phyloP scores from a whole-genome alignment of 805 yeast species.

The Saccharomyces mikatae region DNA sequence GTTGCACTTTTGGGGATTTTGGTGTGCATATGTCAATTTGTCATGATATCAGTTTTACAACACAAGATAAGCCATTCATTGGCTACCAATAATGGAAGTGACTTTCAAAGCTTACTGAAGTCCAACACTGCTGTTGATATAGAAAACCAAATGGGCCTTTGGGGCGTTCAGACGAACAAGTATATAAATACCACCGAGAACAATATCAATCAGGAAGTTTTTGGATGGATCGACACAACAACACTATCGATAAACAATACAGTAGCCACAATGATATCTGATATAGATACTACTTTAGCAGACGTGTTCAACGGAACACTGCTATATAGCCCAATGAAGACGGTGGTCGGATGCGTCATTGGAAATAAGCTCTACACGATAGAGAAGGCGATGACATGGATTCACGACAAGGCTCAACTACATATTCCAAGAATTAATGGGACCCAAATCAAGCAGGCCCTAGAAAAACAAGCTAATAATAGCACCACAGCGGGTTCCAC shows the following conservation, averaged over 20 bases:
- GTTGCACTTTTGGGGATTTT: constrained; percentile 52
- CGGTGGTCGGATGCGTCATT: constrained; percentile 71
- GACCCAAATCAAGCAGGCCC: constrained; percentile 21
- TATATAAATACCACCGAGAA: constrained; percentile 43
- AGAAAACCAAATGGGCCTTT: constrained; percentile 31
- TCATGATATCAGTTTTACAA: constrained; percentile 32
- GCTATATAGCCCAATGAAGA: constrained; percentile 51
- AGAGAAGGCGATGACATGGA: constrained; percentile 73
- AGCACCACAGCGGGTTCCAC: constrained; percentile 2
- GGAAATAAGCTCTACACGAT: constrained; percentile 61
- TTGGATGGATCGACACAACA: constrained; percentile 57
- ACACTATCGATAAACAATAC: constrained; percentile 55
- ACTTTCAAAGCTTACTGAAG: background rate
- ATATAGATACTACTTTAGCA: constrained; percentile 51
- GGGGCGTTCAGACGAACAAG: constrained; percentile 52
- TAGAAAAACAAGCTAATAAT: constrained; percentile 9
- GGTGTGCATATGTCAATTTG: constrained; percentile 46
- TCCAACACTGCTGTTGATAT: constrained; percentile 13
- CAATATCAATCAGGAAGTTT: constrained; percentile 51
- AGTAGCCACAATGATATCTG: constrained; percentile 44
- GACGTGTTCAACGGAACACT: constrained; percentile 62
- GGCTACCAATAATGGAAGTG: background rate
- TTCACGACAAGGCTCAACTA: constrained; percentile 53
- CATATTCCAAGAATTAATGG: constrained; percentile 45
- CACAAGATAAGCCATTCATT: constrained; percentile 3